Evolutionary conservation across 1,284 basidiomycete genomes (phyloP), one percentile per base, ranked within the genome.

Genomic region (Trametes hirsuta): DNA sequence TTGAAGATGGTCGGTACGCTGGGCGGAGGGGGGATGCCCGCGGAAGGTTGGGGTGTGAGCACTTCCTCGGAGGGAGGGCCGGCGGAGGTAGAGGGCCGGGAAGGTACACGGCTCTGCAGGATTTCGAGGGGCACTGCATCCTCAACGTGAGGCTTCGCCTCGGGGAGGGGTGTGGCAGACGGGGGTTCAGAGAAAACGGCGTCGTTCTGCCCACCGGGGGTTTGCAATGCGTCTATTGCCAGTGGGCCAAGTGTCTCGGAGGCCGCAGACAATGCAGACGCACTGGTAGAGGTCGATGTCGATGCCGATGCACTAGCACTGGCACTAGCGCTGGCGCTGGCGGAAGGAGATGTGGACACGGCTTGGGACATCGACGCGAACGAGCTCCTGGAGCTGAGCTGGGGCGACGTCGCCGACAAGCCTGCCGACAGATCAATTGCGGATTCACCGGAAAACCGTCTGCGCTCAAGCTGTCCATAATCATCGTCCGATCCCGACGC

Each of bases 41-140:
- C 65, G n/a, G 71, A 72, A 35, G 70, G 73, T 39, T 53, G 68
- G 18, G 61, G 60, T 42, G 61, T 48, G 55, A 65, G 49, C 34
- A 44, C 50, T 41, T 65, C 64, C 12, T 55, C 61, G 3, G 66
- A 36, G 3, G 68, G 53, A 0, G 72, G 69, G 11, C 74, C 74
- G 15, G 68, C 69, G 4, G 76, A 73, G 12, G 76, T 74, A 25
- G 77, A 72, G 1, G 77, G 69, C 6, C 75, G 70, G 2, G 78
- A 76, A 6, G 77, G 64, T 56, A 90, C 70, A 36, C 88, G 77
- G 64, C 84, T 86, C 64, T 84, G 80, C 25, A 88, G 72, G 58
- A 90, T 89, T 68, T 90, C 89, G 36, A 83, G 57, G 9, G 87
- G 87, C 3, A 90, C 84, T 3, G 69, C 87, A 53, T 88, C 86